phyloP scores from a whole-genome alignment of 2,329 filamentous ascomycete genomes.

The Beauveria varroae region DNA sequence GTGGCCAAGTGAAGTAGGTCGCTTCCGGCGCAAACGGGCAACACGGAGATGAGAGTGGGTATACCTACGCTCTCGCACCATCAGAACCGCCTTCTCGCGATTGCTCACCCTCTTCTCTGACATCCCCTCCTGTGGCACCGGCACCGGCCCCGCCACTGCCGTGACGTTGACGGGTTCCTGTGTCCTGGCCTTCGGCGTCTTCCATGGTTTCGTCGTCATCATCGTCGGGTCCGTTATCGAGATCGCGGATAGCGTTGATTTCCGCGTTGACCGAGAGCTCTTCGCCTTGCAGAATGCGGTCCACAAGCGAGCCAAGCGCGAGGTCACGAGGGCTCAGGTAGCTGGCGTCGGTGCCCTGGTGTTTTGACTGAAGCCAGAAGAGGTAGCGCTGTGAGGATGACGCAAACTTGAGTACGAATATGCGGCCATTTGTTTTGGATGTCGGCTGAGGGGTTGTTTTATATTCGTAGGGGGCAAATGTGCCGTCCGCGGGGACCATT shows the following conservation, averaged over 20 bases:
- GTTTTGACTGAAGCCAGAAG: conserved; percentile 94
- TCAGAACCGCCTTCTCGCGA: conserved; percentile 90
- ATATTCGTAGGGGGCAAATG: conserved; percentile 73
- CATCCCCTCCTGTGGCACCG: conserved; percentile 82
- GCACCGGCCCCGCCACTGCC: conserved; percentile 73
- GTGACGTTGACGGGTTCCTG: conserved; percentile 46
- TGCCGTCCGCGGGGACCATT: conserved; percentile 86
- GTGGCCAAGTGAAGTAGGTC: conserved; percentile 3
- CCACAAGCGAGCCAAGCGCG: conserved; percentile 82
- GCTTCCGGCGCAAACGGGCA: conserved; percentile 3
- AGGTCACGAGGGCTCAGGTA: conserved; percentile 81
- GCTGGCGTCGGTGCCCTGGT: conserved; percentile 64
- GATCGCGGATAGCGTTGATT: conserved; percentile 55
- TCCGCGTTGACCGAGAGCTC: conserved; percentile 73
- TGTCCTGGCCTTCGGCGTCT: conserved; percentile 60
- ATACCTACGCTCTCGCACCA: conserved; percentile 98
- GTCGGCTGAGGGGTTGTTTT: conserved; percentile 47
- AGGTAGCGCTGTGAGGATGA: conserved; percentile 87
- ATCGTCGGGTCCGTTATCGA: conserved; percentile 42
- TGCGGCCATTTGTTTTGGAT: conserved; percentile 72
- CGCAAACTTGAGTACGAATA: conserved; percentile 88
- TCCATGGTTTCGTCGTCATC: conserved; percentile 52
- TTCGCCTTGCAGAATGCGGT: conserved; percentile 78
- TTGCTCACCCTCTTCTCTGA: conserved; percentile 81
- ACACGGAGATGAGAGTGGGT: conserved; percentile 23